A percentile compares a stretch with the other conserved stretches of the same genome.
These are phyloP conservation scores for Lathyrus aphaca DNA, from an alignment of 306 rosid species.

Conservation along the genomic window DNA sequence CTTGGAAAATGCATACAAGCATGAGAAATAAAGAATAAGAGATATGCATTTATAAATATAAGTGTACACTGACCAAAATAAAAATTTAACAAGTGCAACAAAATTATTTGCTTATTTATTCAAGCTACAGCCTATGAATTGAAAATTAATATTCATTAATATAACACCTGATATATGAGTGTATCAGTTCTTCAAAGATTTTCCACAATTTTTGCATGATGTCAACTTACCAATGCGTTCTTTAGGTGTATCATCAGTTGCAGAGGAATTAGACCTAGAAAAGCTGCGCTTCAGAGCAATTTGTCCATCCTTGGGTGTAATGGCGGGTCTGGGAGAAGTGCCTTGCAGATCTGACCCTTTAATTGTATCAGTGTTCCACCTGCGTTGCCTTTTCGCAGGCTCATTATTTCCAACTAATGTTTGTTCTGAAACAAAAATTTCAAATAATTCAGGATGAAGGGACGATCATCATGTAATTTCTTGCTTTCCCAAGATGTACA, in stretches of 20 bases:
- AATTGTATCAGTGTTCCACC: constrained; percentile 76
- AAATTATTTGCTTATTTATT: constrained; percentile 1
- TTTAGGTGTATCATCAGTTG: constrained; percentile 64
- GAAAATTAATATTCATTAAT: constrained; percentile 14
- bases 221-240: constrained; percentile 87
- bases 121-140: neutral
- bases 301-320: constrained; percentile 63
- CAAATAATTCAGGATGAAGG: neutral
- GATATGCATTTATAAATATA: neutral
- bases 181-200: constrained; percentile 3
- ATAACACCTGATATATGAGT: constrained; percentile 1
- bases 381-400: constrained; percentile 85
- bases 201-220: constrained; percentile 9
- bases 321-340: constrained; percentile 50
- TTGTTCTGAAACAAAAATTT: constrained; percentile 55
- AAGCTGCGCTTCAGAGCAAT: constrained; percentile 57
- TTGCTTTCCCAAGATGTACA: neutral
- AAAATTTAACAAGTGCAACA: neutral
- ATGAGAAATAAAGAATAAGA: constrained; percentile 3
- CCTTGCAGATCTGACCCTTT: constrained; percentile 66
- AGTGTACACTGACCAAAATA: constrained; percentile 11
- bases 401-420: constrained; percentile 63
- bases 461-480: neutral
- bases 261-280: constrained; percentile 73
- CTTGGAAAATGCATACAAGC: constrained; percentile 4